A percentile compares a stretch with the other conserved stretches of the same genome.
Evolutionary conservation across 352 stramenopile species (phyloP).

Genomic region (Globisporangium echinulatum): DNA sequence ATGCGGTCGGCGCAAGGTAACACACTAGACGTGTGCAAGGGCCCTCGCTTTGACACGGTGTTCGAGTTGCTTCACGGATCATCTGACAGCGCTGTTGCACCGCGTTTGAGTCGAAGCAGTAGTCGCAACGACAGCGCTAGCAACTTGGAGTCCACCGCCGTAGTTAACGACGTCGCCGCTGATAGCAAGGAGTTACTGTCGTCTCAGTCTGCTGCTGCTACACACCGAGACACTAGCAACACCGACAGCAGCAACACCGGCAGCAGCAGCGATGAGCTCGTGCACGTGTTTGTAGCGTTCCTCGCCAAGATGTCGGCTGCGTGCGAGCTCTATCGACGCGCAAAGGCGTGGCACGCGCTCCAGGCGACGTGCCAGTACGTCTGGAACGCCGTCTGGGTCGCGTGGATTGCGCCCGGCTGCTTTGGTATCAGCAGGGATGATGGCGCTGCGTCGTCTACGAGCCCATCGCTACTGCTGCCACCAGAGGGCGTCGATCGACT

Average conservation of each 20-base stretch:
- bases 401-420: constrained; percentile 42
- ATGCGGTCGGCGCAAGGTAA: constrained; percentile 7
- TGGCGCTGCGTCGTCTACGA: constrained; percentile 7
- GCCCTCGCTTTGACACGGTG: constrained; percentile 32
- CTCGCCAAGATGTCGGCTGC: constrained; percentile 32
- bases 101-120: neutral
- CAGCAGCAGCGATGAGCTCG: constrained; percentile 2
- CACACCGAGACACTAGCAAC: no score
- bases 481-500: constrained; percentile 14
- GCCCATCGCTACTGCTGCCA: neutral
- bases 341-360: constrained; percentile 47
- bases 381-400: constrained; percentile 46
- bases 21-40: constrained; percentile 17
- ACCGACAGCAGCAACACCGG: no score
- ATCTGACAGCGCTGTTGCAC: neutral
- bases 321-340: constrained; percentile 38
- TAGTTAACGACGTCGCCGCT: no score
- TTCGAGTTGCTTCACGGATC: constrained; percentile 25
- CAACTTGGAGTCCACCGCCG: no score
- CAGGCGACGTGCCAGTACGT: constrained; percentile 47
- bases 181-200: no score
- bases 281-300: constrained; percentile 23
- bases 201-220: no score
- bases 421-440: constrained; percentile 1
- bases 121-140: no score